Evolutionary conservation across 805 yeast genomes (phyloP).

Genomic region (Suhomyces vadensis): DNA sequence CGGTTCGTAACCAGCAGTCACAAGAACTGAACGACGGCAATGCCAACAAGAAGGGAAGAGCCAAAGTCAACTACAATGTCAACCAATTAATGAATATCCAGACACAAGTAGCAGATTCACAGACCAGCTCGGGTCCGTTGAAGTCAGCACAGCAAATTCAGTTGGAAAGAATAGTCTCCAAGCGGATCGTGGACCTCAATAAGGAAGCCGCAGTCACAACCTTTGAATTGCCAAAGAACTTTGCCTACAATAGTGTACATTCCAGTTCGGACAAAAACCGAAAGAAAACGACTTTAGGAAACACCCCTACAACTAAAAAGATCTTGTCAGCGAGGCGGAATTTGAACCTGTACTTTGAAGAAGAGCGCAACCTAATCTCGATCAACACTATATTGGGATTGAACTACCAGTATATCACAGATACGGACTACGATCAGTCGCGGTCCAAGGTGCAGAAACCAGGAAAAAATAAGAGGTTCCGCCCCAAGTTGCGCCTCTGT

Average conservation of each 20-base stretch:
- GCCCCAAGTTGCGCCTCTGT: slow-evolving; percentile 39
- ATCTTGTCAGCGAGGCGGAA: slow-evolving; percentile 44
- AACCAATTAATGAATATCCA: slow-evolving; percentile 45
- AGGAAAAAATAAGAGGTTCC: slow-evolving; percentile 13
- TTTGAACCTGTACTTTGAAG: slow-evolving; percentile 46
- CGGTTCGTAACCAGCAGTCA: slow-evolving; percentile 16
- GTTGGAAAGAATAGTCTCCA: slow-evolving; percentile 39
- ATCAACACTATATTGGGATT: slow-evolving; percentile 43
- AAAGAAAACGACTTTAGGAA: slow-evolving; percentile 36
- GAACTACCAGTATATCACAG: slow-evolving; percentile 44
- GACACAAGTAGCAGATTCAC: slow-evolving; percentile 33
- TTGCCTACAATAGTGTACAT: slow-evolving; percentile 36
- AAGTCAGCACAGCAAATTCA: slow-evolving; percentile 46
- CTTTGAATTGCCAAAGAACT: slow-evolving; percentile 46
- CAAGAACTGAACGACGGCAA: slow-evolving; percentile 21
- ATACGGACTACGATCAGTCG: slow-evolving; percentile 19
- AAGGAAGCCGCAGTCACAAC: slow-evolving; percentile 29
- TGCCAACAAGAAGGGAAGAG: slow-evolving; percentile 33
- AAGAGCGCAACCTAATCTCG: slow-evolving; percentile 44
- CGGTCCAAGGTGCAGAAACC: slow-evolving; percentile 17
- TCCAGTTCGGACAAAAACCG: slow-evolving; percentile 21
- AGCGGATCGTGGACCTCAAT: slow-evolving; percentile 36
- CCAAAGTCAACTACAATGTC: slow-evolving; percentile 46
- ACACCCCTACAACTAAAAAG: slow-evolving; percentile 45
- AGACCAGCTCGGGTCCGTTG: slow-evolving; percentile 32